Evolutionary conservation across 2,329 filamentous ascomycete species (phyloP), one percentile per base, ranked within the genome.

Genomic region (Sphaceloma murrayae): DNA sequence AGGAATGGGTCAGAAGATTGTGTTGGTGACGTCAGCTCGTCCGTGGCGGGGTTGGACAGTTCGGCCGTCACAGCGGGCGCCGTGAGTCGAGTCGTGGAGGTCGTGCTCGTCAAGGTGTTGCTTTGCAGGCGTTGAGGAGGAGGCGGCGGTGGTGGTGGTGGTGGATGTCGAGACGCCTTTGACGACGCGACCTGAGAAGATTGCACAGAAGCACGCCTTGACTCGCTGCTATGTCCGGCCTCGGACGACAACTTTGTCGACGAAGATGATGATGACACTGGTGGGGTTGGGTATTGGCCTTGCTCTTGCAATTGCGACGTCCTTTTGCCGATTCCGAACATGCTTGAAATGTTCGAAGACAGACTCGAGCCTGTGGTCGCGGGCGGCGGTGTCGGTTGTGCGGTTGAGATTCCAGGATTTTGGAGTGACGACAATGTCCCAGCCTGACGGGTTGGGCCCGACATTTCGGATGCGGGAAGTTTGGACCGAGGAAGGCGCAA

Each of bases 31-130:
- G 69, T 67, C 51, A 69, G 63, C 58, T 61, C 63, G 62, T 66
- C 68, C 56, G 70, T 69, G 58, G 71, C 73, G 52, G 81, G 80
- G 50, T 80, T 82, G 54, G 80, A 84, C 53, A 85, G 73, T 62
- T 85, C 76, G 60, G 79, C 80, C 65, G 77, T 70, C 56, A 83
- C 77, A 57, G 69, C 68, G 47, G 72, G 74, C 54, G 74, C 74
- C 53, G 75, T 77, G 54, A 81, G 73, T 56, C 80, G 68, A 58
- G 72, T 76, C 53, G 78, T 77, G 55, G 83, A 67, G 53, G 82
- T 77, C 54, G 73, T 70, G 21, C 59, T 56, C 13, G 54, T 49
- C 46, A 60, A 53, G 31, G 64, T 65, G 45, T 60, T 56, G 46
- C 60, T 55, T 48, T 63, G 61, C 32, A 59, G 50, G 36, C 48